These are phyloP conservation scores for Zarea fungicola DNA, from an alignment of 2,329 filamentous ascomycete genomes.

Conservation along the genomic window DNA sequence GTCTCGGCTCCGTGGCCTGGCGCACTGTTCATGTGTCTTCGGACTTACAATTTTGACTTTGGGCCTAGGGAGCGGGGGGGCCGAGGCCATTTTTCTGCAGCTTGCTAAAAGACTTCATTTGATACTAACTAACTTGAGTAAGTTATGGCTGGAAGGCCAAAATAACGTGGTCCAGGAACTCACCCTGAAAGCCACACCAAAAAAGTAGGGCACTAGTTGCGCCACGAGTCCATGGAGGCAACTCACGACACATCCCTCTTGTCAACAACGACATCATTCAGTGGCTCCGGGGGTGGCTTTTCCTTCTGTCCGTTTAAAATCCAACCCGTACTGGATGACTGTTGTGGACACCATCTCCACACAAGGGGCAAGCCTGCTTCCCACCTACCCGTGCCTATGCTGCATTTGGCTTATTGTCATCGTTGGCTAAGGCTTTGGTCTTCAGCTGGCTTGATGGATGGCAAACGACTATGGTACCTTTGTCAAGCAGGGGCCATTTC, in stretches of 20 bases:
- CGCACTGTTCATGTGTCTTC: constrained; percentile 5
- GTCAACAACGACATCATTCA: constrained; percentile 1
- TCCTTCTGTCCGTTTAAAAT: constrained; percentile 11
- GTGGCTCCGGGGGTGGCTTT: constrained; percentile 8
- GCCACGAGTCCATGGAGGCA: background rate
- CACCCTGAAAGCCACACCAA: background rate
- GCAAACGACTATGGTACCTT: constrained; percentile 5
- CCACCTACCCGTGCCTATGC: background rate
- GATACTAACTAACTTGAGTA: no score
- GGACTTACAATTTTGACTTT: background rate
- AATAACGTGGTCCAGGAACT: background rate
- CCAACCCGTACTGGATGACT: constrained; percentile 1
- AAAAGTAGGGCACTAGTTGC: background rate
- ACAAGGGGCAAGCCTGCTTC: background rate
- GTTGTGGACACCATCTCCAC: constrained; percentile 1
- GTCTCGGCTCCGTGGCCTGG: constrained; percentile 10
- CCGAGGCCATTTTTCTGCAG: background rate
- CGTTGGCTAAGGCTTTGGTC: constrained; percentile 6
- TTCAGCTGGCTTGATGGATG: constrained; percentile 4
- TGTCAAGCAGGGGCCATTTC: constrained; percentile 6
- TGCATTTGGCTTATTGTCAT: no score
- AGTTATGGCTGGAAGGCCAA: no score
- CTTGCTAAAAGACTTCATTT: background rate
- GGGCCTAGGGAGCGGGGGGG: background rate
- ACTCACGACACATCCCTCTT: background rate